These are phyloP conservation scores for Echites panduratus DNA, from an alignment of 257 asterid species.

Conservation along the genomic window DNA sequence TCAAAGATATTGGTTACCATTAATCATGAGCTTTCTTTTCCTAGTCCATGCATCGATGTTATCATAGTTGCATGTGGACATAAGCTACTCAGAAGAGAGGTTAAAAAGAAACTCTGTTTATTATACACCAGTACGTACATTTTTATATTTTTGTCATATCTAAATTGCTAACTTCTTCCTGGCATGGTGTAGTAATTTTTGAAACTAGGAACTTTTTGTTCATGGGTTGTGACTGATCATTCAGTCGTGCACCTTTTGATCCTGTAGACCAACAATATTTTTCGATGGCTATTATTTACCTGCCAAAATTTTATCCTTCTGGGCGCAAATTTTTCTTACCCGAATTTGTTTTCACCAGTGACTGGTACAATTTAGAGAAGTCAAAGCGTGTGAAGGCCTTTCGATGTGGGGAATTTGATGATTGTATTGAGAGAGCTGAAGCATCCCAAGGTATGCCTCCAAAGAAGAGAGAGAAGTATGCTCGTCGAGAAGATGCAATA, in stretches of 20 bases:
- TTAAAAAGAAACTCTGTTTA: not conserved
- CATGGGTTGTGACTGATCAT: not conserved
- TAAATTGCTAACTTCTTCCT: not conserved
- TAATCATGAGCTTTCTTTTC: not conserved
- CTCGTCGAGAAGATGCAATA: constrained; percentile 97
- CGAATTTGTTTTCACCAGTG: constrained; percentile 45
- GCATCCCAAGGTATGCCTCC: constrained; percentile 95
- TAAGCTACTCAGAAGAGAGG: not conserved
- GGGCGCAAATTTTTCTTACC: constrained; percentile 13
- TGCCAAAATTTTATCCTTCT: not conserved
- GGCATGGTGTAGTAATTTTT: not conserved
- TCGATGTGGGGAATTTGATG: constrained; percentile 95
- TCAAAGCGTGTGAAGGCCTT: constrained; percentile 95
- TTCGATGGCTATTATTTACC: not conserved
- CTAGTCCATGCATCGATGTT: not conserved
- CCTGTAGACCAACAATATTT: not conserved
- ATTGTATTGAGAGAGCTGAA: constrained; percentile 94
- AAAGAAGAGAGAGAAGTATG: constrained; percentile 97
- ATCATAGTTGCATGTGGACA: not conserved
- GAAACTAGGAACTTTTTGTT: not conserved
- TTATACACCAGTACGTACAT: not conserved
- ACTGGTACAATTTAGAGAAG: constrained; percentile 98
- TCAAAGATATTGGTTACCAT: too few species aligned
- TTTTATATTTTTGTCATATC: not conserved
- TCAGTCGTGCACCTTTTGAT: constrained; percentile 1